These are phyloP conservation scores for Fusarium piperis DNA, from an alignment of 2,329 filamentous ascomycete species.

Conservation along the genomic window DNA sequence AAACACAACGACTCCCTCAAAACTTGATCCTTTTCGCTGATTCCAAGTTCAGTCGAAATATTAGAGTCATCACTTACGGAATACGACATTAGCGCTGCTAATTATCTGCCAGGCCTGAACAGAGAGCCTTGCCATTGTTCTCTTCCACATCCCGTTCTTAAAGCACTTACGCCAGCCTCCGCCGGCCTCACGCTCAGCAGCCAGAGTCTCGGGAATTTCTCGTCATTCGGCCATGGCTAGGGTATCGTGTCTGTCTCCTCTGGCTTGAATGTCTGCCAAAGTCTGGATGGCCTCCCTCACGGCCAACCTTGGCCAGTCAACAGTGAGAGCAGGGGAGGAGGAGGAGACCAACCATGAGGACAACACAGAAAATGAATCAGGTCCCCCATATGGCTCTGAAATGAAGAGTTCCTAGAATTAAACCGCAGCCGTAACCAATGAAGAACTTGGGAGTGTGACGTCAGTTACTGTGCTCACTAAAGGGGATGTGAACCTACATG, in stretches of 20 bases:
- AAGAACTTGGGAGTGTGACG: constrained; percentile 58
- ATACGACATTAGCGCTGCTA: constrained; percentile 59
- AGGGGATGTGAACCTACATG: constrained; percentile 48
- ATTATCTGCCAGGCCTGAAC: constrained; percentile 60
- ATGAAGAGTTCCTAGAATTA: constrained; percentile 63
- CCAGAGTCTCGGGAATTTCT: constrained; percentile 52
- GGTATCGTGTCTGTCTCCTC: constrained; percentile 61
- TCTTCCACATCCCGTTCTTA: constrained; percentile 27
- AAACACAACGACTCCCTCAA: background rate
- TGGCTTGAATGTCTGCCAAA: constrained; percentile 64
- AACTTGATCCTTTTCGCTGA: background rate
- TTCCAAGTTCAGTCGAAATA: too few relatives aligned
- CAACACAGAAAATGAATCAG: constrained; percentile 67
- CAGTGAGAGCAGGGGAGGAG: constrained; percentile 69
- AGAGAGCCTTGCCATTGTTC: constrained; percentile 14
- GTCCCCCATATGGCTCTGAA: constrained; percentile 72
- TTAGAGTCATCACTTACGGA: constrained; percentile 43
- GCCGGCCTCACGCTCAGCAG: constrained; percentile 8
- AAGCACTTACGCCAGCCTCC: constrained; percentile 13
- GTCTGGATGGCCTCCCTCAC: constrained; percentile 61
- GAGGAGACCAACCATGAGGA: constrained; percentile 64
- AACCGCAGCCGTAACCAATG: constrained; percentile 69
- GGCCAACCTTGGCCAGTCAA: constrained; percentile 69
- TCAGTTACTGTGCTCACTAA: background rate
- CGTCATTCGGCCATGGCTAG: constrained; percentile 64